Evolutionary conservation across 2,329 filamentous ascomycete species (phyloP).

Genomic region (Bipolaris gigantea): DNA sequence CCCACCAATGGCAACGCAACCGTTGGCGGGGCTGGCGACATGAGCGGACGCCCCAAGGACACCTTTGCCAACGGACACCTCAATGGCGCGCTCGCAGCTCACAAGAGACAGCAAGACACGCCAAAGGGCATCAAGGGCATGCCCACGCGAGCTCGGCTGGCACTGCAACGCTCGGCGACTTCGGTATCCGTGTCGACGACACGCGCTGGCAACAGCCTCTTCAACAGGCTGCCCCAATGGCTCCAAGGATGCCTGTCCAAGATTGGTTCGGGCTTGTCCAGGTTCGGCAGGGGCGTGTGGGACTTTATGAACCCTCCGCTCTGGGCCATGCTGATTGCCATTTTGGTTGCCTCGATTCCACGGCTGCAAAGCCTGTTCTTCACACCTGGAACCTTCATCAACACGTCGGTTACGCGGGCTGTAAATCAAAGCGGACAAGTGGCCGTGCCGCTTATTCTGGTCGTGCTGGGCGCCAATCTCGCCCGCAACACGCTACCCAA

Average conservation of each 20-base stretch:
- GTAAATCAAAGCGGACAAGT: slow-evolving; percentile 84
- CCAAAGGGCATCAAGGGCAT: slow-evolving; percentile 41
- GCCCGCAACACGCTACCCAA: slow-evolving; percentile 84
- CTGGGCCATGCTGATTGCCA: slow-evolving; percentile 93
- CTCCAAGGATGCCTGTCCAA: slow-evolving; percentile 56
- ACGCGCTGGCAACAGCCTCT: slow-evolving; percentile 45
- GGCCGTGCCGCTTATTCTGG: slow-evolving; percentile 90
- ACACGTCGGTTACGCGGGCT: slow-evolving; percentile 89
- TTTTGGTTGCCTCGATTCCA: slow-evolving; percentile 87
- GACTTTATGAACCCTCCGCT: slow-evolving; percentile 98
- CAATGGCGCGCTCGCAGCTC: slow-evolving; percentile 37
- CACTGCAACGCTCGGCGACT: slow-evolving; percentile 24
- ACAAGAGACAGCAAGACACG: slow-evolving; percentile 26
- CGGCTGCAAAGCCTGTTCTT: slow-evolving; percentile 84
- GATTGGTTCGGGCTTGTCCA: slow-evolving; percentile 47
- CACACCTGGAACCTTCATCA: slow-evolving; percentile 81
- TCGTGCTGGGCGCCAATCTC: slow-evolving; percentile 92
- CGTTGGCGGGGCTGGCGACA: slow-evolving; percentile 43
- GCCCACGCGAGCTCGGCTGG: slow-evolving; percentile 33
- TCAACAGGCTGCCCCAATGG: slow-evolving; percentile 55
- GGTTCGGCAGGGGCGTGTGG: slow-evolving; percentile 71
- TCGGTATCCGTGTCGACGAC: slow-evolving; percentile 31
- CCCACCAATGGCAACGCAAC: slow-evolving; percentile 54
- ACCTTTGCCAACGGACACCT: slow-evolving; percentile 37
- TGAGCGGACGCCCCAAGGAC: slow-evolving; percentile 44